Evolutionary conservation across 495 filamentous ascomycete species (phyloP), one percentile per base, ranked within the genome.

Genomic region (Articulospora tetracladia): DNA sequence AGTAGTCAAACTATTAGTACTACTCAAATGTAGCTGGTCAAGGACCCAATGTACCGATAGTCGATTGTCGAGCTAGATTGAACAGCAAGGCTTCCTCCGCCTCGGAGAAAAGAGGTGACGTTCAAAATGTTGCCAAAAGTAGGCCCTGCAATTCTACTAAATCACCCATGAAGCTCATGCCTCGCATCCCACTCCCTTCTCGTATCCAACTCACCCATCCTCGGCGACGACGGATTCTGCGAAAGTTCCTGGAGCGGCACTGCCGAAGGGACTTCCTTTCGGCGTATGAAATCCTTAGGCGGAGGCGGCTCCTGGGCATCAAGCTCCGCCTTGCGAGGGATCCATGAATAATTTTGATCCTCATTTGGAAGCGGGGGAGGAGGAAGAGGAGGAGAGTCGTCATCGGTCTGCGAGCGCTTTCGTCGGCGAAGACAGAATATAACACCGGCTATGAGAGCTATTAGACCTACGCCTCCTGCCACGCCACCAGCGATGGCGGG

Each of bases 401-500:
- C 39, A 3, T 7, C n/a, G 15, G 10, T 44, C n/a, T n/a, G n/a
- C n/a, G n/a, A n/a, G 4, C 17, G 39, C n/a, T 44, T 44, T n/a
- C 39, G 39, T n/a, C 39, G 10, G 39, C 17, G 39, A 44, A 44
- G 11, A 44, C 39, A 44, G 10, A 55, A 30, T 8, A 55, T 23
- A 19, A 36, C 15, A 22, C 53, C 53, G 23, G 32, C 27, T 41
- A 55, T 55, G 1, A 30, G 26, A 36, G 53, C 53, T 24, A 55
- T 1, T 7, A 36, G 6, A 41, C 20, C 53, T 24, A 41, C 27
- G 15, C 53, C 53, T 22, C 53, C 53, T 34, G 30, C 32, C 10
- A 55, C 32, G 17, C 53, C 53, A 41, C 53, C 53, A 20, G 53
- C 53, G 24, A 55, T 55, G 2, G 53, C 53, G 1, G 26, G 26